These are phyloP conservation scores for Debaryomyces fabryi DNA, from an alignment of 1,139 yeast species.

Conservation along the genomic window DNA sequence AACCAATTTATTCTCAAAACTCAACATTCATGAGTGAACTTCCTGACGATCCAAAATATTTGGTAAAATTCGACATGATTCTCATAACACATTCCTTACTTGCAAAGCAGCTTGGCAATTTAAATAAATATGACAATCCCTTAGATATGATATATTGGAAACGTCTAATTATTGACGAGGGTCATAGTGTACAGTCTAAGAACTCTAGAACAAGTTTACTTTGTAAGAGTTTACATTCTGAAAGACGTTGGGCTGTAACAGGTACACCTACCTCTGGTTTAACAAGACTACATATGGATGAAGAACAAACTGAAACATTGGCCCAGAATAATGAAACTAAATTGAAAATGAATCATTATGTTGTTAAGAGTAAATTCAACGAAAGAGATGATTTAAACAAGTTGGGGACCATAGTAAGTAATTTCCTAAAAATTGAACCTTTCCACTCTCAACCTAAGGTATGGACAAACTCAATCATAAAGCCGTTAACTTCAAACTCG, in stretches of 20 bases:
- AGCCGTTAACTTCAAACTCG: conserved; percentile 44
- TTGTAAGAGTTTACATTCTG: conserved; percentile 53
- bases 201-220: conserved; percentile 51
- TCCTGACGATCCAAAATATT: conserved; percentile 30
- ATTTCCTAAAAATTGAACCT: conserved; percentile 62
- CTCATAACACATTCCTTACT: conserved; percentile 53
- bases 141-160: conserved; percentile 61
- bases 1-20: conserved; percentile 16
- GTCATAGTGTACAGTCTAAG: conserved; percentile 61
- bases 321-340: conserved; percentile 16
- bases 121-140: conserved; percentile 29
- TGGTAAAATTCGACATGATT: conserved; percentile 53
- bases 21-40: conserved; percentile 24
- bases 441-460: conserved; percentile 49
- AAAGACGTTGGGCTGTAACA: conserved; percentile 72
- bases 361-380: conserved; percentile 37
- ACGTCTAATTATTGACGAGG: conserved; percentile 72
- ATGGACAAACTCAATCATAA: conserved; percentile 52
- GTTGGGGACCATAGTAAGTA: conserved; percentile 54
- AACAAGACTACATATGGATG: conserved; percentile 59
- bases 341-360: conserved; percentile 39
- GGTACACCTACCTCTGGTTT: conserved; percentile 78
- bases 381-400: conserved; percentile 53
- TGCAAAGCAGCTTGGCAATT: conserved; percentile 36
- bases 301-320: conserved; percentile 31